Base-by-base conservation (phyloP, 148 eudicot species). In the Persicaria maculosa region DNA sequence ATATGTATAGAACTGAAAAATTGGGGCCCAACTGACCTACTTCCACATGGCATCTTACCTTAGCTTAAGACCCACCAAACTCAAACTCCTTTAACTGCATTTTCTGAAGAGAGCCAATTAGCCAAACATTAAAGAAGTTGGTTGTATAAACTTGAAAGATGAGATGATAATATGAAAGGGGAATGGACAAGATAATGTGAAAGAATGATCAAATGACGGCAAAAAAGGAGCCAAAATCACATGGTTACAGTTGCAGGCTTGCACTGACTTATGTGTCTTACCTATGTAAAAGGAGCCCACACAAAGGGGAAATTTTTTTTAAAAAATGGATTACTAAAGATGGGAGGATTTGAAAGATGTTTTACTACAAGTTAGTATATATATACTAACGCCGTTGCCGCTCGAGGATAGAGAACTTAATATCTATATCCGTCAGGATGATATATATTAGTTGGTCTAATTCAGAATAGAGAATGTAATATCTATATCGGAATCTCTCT, bases 201-300 rank as follows among this genome's bases (percentile, higher is more conserved):
- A 70, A 20, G 67, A 59, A 59, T 59, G 14, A 59, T 22, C 67
- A 22, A 10, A 59, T 59, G 67, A 59, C 67, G 67, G 67, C 67
- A 9, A 59, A 59, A 22, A 22, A 59, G 67, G 67, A 59, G 31
- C 43, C 67, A 59, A 20, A 70, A 70, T 44, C 72, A 70, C 72
- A 50, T 70, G 72, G 25, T 44, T 44, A 70, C 47, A 40, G 72
- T 59, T 22, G 67, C 67, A 59, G 40, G 12, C 50, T 59, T 22
- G 67, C 67, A 59, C 14, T 59, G 67, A 70, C 72, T 40, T 44
- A 0, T 57, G 19, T 15, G 10, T 47, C 47, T 44, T 44, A 19
- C 47, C 48, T 16, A 46, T 70, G 14, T 0, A 45, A 70, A 7
- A 70, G 48, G 52, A 70, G 52, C 72, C 72, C 72, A 70, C 72